Evolutionary conservation across 2,329 filamentous ascomycete species (phyloP).

Genomic region (Paecilomyces variotii): DNA sequence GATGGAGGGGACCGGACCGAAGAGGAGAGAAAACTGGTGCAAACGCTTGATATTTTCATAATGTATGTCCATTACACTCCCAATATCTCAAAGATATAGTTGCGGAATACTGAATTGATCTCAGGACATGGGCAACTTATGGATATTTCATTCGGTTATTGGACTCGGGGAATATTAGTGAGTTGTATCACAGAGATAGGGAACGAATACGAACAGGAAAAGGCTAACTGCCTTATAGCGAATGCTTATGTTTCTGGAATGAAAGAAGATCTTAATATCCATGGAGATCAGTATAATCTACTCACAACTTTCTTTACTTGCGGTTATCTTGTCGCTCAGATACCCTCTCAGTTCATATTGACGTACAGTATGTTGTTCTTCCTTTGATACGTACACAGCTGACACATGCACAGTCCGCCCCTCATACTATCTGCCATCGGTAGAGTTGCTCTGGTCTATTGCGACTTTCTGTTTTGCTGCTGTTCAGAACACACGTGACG

Average conservation of each 20-base stretch:
- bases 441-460: slow-evolving; percentile 15
- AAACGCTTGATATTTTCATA: slow-evolving; percentile 8
- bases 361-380: not conserved
- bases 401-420: slow-evolving; percentile 8
- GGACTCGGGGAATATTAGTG: slow-evolving; percentile 9
- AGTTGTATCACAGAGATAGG: not conserved
- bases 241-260: slow-evolving; percentile 1
- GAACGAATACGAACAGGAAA: not conserved
- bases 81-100: not conserved
- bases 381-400: not conserved
- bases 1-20: slow-evolving; percentile 8
- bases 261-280: slow-evolving; percentile 1
- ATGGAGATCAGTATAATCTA: not conserved
- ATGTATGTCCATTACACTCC: slow-evolving; percentile 1
- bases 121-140: slow-evolving; percentile 8
- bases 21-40: slow-evolving; percentile 6
- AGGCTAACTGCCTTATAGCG: not conserved
- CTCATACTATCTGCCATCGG: slow-evolving; percentile 11
- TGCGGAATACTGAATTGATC: not conserved
- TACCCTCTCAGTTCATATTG: not conserved
- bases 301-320: not conserved
- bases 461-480: slow-evolving; percentile 14
- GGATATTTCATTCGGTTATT: slow-evolving; percentile 8
- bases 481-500: slow-evolving; percentile 14
- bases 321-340: not conserved